Conservation (phyloP, 1,284 basidiomycete species). For the Ustilago crameri region DNA sequence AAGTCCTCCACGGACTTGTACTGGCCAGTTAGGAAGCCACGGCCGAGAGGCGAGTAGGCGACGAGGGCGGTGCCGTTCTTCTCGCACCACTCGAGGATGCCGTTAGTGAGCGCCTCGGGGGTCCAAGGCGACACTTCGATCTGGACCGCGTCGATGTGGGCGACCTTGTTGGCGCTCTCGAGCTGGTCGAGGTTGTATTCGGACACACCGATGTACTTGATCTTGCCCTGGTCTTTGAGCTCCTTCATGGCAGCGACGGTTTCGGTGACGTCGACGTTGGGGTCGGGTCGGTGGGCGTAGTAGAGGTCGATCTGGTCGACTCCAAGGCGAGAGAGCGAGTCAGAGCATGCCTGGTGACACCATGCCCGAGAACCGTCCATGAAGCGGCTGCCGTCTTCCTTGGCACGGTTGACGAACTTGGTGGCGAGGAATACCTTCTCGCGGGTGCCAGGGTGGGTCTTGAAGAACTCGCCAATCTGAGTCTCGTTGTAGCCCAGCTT, state of each 20-base stretch:
- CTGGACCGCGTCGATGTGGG: slow-evolving; percentile 69
- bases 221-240: slow-evolving; percentile 77
- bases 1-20: slow-evolving; percentile 42
- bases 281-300: slow-evolving; percentile 68
- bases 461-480: slow-evolving; percentile 68
- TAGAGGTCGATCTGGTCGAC: slow-evolving; percentile 69
- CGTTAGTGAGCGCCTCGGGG: slow-evolving; percentile 56
- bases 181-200: slow-evolving; percentile 63
- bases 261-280: slow-evolving; percentile 75
- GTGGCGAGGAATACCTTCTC: slow-evolving; percentile 69
- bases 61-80: slow-evolving; percentile 46
- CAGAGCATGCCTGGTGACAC: slow-evolving; percentile 66
- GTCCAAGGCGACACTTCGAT: slow-evolving; percentile 72
- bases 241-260: slow-evolving; percentile 82
- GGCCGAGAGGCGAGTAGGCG: slow-evolving; percentile 52
- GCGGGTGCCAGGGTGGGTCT: slow-evolving; percentile 55
- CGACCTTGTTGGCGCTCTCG: slow-evolving; percentile 56
- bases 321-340: slow-evolving; percentile 66
- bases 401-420: slow-evolving; percentile 67
- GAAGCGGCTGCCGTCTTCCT: slow-evolving; percentile 25
- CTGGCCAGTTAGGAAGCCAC: slow-evolving; percentile 53
- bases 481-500: slow-evolving; percentile 68
- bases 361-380: slow-evolving; percentile 55
- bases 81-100: slow-evolving; percentile 53
- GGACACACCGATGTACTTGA: slow-evolving; percentile 78